phyloP scores from a whole-genome alignment of 163 green algal species.

The Scenedesmus sp. region DNA sequence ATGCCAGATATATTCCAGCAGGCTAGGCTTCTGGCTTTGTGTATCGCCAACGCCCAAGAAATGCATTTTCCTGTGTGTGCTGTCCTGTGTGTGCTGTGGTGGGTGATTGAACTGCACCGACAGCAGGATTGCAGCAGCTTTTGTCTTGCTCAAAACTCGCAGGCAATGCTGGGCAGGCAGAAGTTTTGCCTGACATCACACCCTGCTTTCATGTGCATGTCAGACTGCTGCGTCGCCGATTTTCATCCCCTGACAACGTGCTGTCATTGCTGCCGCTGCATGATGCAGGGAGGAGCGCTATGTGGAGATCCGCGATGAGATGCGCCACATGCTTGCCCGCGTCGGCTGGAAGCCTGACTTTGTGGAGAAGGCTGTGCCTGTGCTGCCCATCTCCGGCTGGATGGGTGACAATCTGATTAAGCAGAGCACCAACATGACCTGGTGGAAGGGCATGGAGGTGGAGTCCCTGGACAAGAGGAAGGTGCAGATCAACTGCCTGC shows the following conservation, averaged over 20 bases:
- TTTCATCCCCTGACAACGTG: neutral
- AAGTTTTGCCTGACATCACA: too few species aligned
- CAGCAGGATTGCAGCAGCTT: too few species aligned
- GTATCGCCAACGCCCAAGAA: too few species aligned
- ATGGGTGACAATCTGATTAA: constrained; percentile 99
- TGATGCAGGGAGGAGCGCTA: constrained; percentile 92
- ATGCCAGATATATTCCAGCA: too few species aligned
- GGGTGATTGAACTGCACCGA: too few species aligned
- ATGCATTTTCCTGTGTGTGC: too few species aligned
- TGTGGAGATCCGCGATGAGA: constrained; percentile 98
- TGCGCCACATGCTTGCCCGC: constrained; percentile 90
- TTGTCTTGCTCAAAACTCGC: too few species aligned
- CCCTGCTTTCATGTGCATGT: too few species aligned
- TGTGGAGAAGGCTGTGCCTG: constrained; percentile 91
- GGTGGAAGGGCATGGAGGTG: constrained; percentile 94
- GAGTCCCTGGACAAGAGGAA: constrained; percentile 60
- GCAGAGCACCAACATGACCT: constrained; percentile 96
- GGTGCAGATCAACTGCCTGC: constrained; percentile 88
- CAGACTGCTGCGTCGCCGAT: neutral
- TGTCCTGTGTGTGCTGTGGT: too few species aligned
- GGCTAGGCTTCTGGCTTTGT: too few species aligned
- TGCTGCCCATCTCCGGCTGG: constrained; percentile 99
- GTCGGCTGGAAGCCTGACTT: constrained; percentile 91
- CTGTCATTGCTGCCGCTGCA: neutral
- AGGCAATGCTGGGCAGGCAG: too few species aligned